phyloP scores from a whole-genome alignment of 257 asterid species.

The Knoxia roxburghii region DNA sequence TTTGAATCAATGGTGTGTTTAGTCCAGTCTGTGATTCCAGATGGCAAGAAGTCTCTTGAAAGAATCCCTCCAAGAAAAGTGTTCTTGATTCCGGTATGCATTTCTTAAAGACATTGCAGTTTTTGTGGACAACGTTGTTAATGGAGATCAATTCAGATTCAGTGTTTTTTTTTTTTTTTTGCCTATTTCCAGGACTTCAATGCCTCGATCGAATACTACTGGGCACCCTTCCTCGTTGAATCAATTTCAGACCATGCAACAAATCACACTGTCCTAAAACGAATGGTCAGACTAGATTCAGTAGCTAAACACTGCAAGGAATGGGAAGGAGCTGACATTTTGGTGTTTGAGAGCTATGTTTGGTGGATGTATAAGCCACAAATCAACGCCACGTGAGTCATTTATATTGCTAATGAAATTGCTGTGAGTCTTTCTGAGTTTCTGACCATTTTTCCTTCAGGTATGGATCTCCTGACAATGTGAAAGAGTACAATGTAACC shows the following conservation, averaged over 20 bases:
- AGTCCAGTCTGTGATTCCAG: slow-evolving; percentile 54
- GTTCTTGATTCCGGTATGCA: slow-evolving; percentile 61
- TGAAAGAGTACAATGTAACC: slow-evolving; percentile 59
- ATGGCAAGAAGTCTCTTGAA: slow-evolving; percentile 42
- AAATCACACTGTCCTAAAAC: slow-evolving; percentile 58
- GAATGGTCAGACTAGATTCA: slow-evolving; percentile 73
- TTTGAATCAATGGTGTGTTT: slow-evolving; percentile 91
- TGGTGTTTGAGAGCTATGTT: slow-evolving; percentile 80
- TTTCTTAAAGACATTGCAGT: too few relatives aligned
- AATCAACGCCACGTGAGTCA: slow-evolving; percentile 67
- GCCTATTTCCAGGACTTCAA: slow-evolving; percentile 53
- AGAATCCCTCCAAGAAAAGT: slow-evolving; percentile 73
- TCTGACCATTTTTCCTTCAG: slow-evolving; percentile 24
- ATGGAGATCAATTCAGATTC: not conserved
- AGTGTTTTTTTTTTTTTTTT: too few relatives aligned
- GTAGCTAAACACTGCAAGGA: slow-evolving; percentile 58
- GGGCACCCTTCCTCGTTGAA: slow-evolving; percentile 92
- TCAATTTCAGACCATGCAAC: slow-evolving; percentile 85
- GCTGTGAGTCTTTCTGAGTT: not conserved
- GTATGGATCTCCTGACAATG: slow-evolving; percentile 47
- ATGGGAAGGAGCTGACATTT: slow-evolving; percentile 69
- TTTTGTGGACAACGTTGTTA: too few relatives aligned
- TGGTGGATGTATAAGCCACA: slow-evolving; percentile 96
- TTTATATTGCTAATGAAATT: not conserved
- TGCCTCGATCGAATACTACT: slow-evolving; percentile 77